Evolutionary conservation across 1,139 yeast genomes (phyloP), one percentile per base, ranked within the genome.

Genomic region (Blastobotrys serpentis): DNA sequence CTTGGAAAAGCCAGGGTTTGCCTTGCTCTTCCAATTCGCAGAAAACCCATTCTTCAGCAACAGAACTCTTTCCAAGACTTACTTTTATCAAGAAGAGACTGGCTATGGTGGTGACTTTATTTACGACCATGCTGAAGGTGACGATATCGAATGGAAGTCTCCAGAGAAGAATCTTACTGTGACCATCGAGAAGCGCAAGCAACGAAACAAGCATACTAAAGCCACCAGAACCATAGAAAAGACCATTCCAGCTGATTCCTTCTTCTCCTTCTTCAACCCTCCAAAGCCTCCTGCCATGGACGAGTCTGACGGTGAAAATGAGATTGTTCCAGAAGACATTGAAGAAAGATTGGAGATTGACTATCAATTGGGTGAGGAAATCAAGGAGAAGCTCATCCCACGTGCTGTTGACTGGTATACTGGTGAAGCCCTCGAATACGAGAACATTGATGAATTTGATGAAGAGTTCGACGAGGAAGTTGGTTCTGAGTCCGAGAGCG

Each of bases 381-480:
- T 92, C 68, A 92, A 94, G 74, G 98, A 94, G 68, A 84, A 94
- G 69, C 79, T 92, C 66, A 85, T 92, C 58, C 97, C 98, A 56
- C 82, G 96, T 63, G 98, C 98, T 49, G 80, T 92, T 61, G 97
- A 90, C 69, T 92, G 98, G 98, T 92, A 88, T 68, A 90, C 98
- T 14, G 98, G 98, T 46, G 89, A 86, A 58, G 98, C 98, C n/a
- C 79, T 90, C 51, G 79, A 76, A 69, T 79, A 72, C 52, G 73
- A 73, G 22, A 75, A 68, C 44, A 74, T 73, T 48, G 81, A 74
- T 32, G 80, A 74, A 22, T 55, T 64, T 42, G 67, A 63, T 18
- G 70, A 60, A 16, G 61, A 72, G 13, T 82, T 73, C 10, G 84
- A 76, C 18, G 80, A 73, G 7, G 84, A 75, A 2, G 84, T 74